Evolutionary conservation across 768 basidiomycete genomes (phyloP).

Genomic region (Cyclocybe aegerita): DNA sequence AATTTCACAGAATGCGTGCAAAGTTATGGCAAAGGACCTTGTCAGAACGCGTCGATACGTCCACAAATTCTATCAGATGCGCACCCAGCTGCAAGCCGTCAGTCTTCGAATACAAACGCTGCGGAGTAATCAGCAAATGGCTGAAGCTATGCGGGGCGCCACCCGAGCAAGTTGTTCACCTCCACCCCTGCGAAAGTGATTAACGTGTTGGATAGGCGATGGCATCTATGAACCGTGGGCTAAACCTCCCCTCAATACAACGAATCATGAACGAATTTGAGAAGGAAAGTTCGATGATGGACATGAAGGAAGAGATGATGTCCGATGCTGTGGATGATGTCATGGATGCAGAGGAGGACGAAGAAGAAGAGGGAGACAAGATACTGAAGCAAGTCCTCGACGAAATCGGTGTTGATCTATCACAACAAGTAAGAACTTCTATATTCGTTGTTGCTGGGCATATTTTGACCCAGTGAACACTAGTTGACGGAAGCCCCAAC

Average conservation of each 20-base stretch:
- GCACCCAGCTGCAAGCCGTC: slow-evolving; percentile 96
- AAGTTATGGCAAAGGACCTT: slow-evolving; percentile 99
- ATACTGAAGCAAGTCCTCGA: slow-evolving; percentile 95
- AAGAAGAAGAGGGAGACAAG: slow-evolving; percentile 94
- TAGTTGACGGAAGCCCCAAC: slow-evolving; percentile 86
- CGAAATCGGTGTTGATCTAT: slow-evolving; percentile 91
- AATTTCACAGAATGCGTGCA: slow-evolving; percentile 83
- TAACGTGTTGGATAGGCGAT: slow-evolving; percentile 68
- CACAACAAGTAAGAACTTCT: slow-evolving; percentile 64
- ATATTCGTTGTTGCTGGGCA: not conserved
- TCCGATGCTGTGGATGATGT: slow-evolving; percentile 96
- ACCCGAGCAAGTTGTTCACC: slow-evolving; percentile 68
- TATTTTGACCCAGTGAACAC: slow-evolving; percentile 12
- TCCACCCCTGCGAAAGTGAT: slow-evolving; percentile 5
- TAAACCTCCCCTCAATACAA: slow-evolving; percentile 94
- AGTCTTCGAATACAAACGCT: slow-evolving; percentile 94
- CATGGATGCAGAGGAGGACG: slow-evolving; percentile 96
- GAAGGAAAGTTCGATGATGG: slow-evolving; percentile 96
- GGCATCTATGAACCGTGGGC: slow-evolving; percentile 95
- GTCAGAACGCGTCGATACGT: slow-evolving; percentile 93
- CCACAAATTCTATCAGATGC: slow-evolving; percentile 99
- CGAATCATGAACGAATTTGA: slow-evolving; percentile 99
- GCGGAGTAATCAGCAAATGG: slow-evolving; percentile 98
- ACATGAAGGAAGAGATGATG: slow-evolving; percentile 99
- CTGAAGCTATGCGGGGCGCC: slow-evolving; percentile 98